Base-by-base conservation (phyloP, 495 filamentous ascomycete genomes). In the Massariosphaeria phaeospora region DNA sequence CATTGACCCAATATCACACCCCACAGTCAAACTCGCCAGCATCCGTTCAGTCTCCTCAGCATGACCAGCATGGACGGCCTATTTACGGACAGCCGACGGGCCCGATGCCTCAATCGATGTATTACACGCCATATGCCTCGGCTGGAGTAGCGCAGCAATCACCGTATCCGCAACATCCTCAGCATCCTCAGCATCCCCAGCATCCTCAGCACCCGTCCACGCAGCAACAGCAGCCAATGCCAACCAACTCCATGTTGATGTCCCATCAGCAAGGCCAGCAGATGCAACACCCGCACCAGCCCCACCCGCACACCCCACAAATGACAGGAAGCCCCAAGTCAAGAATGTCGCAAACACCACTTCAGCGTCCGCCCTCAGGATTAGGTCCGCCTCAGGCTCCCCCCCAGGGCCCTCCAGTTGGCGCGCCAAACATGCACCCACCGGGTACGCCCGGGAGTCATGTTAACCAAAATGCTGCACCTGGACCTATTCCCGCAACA, bases 401-500 rank as follows among this genome's bases (percentile, higher is more conserved):
- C 12, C 65, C 71, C 13, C 58, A 67, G 44, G 81, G 75, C 12
- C 72, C 78, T 10, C 74, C 79, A 29, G 74, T 84, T 18, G 72
- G 83, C 64, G 66, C 76, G 15, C 76, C 75, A 45, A 75, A 70
- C 42, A 64, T 74, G 29, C 75, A 78, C 42, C n/a, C n/a, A n/a
- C 67, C 69, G 27, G 72, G 61, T 21, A 41, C 52, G 31, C 60
- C 63, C 30, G 39, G 70, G 34, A 73, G 71, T 9, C 66, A 70
- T 20, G 75, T 89, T 39, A 95, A 93, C 52, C 81, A 86, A 11
- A 96, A 87, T 63, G 90, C 93, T 13, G 93, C 93, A 20, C 93
- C 93, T n/a, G 93, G 93, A 10, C 93, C 93, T 0, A 98, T 98
- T 66, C 93, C 93, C n/a, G 93, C 93, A 0, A 98, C 93, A 11